phyloP scores from a whole-genome alignment of 2,329 filamentous ascomycete genomes.

The Diaporthe citri region DNA sequence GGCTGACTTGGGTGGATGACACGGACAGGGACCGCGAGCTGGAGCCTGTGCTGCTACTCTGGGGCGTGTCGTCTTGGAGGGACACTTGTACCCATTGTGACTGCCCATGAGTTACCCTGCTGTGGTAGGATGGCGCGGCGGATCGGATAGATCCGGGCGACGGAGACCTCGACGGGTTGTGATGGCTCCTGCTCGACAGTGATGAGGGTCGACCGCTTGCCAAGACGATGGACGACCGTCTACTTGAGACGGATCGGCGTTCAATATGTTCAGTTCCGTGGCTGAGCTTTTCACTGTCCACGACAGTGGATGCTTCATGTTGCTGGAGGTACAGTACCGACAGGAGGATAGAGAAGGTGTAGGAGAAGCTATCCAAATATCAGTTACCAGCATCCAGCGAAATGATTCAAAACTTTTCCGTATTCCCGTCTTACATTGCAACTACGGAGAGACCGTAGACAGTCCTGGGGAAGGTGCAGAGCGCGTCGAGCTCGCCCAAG shows the following conservation, averaged over 20 bases:
- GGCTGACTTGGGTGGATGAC: background rate
- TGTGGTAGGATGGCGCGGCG: constrained; percentile 29
- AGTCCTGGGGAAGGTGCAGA: constrained; percentile 40
- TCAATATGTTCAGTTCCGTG: background rate
- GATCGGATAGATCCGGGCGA: constrained; percentile 31
- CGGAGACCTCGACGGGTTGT: constrained; percentile 18
- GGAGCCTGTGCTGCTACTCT: constrained; percentile 2
- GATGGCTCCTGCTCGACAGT: background rate
- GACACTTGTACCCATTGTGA: constrained; percentile 11
- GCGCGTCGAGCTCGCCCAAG: constrained; percentile 39
- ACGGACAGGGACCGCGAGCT: constrained; percentile 17
- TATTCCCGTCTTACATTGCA: constrained; percentile 41
- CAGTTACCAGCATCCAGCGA: background rate
- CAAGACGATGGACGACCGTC: constrained; percentile 16
- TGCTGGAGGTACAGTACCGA: constrained; percentile 38
- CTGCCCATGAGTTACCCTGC: background rate
- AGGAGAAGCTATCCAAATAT: constrained; percentile 38
- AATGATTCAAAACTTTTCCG: background rate
- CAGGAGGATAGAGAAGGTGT: constrained; percentile 40
- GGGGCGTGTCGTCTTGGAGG: background rate
- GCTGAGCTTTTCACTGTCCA: constrained; percentile 26
- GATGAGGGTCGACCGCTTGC: constrained; percentile 10
- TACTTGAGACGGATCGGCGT: background rate
- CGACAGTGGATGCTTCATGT: background rate
- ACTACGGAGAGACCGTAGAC: constrained; percentile 41